Evolutionary conservation across 2,329 filamentous ascomycete genomes (phyloP).

Genomic region (Paecilomyces sp.): DNA sequence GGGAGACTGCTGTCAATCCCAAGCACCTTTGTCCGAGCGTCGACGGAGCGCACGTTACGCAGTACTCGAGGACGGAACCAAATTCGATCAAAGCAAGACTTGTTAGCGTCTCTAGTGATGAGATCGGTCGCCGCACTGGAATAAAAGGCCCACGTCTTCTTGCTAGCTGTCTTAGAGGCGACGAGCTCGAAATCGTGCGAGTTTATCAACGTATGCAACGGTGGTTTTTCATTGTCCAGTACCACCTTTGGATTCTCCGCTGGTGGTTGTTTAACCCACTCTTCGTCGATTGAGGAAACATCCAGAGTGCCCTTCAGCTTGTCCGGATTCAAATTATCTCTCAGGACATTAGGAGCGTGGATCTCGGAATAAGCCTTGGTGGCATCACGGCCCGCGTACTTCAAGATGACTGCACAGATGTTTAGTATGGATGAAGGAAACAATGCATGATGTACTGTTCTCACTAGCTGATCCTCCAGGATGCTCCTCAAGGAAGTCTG

Average conservation of each 20-base stretch:
- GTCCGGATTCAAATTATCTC: constrained; percentile 33
- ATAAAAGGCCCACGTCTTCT: constrained; percentile 65
- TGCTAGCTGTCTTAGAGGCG: constrained; percentile 48
- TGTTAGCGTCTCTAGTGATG: constrained; percentile 52
- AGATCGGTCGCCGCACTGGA: constrained; percentile 59
- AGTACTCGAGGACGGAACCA: constrained; percentile 54
- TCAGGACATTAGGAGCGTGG: constrained; percentile 42
- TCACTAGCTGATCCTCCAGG: constrained; percentile 52
- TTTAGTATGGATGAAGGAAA: not conserved
- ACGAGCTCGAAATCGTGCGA: constrained; percentile 55
- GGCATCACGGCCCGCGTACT: constrained; percentile 40
- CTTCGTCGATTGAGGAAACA: constrained; percentile 39
- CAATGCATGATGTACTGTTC: constrained; percentile 9
- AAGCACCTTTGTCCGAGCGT: constrained; percentile 48
- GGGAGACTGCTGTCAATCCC: constrained; percentile 48
- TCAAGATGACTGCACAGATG: constrained; percentile 32
- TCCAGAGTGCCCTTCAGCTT: constrained; percentile 47
- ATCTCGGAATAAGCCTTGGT: constrained; percentile 39
- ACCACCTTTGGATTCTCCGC: constrained; percentile 19
- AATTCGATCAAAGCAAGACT: constrained; percentile 48
- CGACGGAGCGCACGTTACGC: constrained; percentile 48
- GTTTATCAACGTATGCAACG: constrained; percentile 50
- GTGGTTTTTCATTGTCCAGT: constrained; percentile 37
- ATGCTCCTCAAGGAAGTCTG: constrained; percentile 57
- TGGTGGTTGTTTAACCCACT: constrained; percentile 39